Evolutionary conservation across 768 basidiomycete species (phyloP), one percentile per base, ranked within the genome.

Genomic region (Mycena galericulata): DNA sequence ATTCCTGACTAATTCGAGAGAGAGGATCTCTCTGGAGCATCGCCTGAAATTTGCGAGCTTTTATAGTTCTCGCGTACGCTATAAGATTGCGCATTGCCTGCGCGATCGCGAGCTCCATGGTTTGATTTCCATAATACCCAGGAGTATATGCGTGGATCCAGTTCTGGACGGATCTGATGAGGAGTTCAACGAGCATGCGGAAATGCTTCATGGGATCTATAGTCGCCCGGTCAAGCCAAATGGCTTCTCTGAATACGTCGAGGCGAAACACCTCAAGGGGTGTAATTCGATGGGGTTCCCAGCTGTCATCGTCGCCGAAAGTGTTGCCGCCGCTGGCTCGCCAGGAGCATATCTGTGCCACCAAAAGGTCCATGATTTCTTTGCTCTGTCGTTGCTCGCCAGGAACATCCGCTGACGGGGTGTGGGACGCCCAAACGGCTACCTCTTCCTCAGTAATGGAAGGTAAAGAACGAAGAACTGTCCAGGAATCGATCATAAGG

Each of bases 71-170:
- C 8, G 61, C 61, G 24, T 53, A 43, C 15, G 26, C 27, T 30
- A 53, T 12, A 43, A 62, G 24, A 11, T 53, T 10, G 12, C 15
- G 27, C 40, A 43, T 34, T 18, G 41, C 18, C 38, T 5, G 50
- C 40, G 7, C 61, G 11, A 62, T 38, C 40, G 7, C 61, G 11
- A 62, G 49, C 24, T 24, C 40, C 15, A 26, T 12, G 36, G 61
- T 27, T 32, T 43, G 50, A 29, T 32, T 26, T 5, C 38, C 50
- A 26, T 62, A 62, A 49, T 22, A 17, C 27, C 24, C 38, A 50
- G 61, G 61, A 43, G 32, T 34, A 24, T 62, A 50, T 4, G 12
- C 24, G 10, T 62, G n/a, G 11, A 62, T 17, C 61, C 61, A 62
- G 17, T 50, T 29, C 40, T 43, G 38, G n/a, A 41, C 32, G 36